phyloP scores from a whole-genome alignment of 75 land plant species.

The Sequoia sempervirens region DNA sequence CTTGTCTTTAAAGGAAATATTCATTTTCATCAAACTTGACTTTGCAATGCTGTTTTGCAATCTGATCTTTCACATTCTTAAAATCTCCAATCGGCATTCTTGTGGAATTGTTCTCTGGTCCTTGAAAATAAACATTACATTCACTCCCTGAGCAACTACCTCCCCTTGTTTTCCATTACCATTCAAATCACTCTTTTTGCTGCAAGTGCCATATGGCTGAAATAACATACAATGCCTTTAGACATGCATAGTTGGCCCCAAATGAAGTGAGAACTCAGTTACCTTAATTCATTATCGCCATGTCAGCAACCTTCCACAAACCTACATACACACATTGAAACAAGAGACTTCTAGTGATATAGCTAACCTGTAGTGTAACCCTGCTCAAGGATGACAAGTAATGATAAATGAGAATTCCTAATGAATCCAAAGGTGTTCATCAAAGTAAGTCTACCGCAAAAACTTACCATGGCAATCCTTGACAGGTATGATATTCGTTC shows the following conservation, averaged over 20 bases:
- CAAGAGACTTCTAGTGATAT: neutral
- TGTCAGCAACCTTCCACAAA: too few species aligned
- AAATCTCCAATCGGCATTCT: neutral
- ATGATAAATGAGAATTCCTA: too few species aligned
- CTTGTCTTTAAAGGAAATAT: neutral
- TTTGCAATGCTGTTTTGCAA: neutral
- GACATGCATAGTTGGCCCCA: neutral
- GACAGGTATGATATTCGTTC: neutral
- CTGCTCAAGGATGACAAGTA: too few species aligned
- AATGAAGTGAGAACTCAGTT: too few species aligned
- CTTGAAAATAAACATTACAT: neutral
- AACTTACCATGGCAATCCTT: neutral
- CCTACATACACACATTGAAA: neutral
- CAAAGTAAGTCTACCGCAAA: neutral
- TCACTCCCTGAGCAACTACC: neutral
- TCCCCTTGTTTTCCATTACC: neutral
- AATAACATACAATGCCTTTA: neutral
- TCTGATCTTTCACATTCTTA: neutral
- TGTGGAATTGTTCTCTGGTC: neutral
- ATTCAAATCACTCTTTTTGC: neutral
- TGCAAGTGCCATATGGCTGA: neutral
- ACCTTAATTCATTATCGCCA: neutral
- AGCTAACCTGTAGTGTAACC: neutral
- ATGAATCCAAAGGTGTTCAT: too few species aligned
- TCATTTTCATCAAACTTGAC: neutral